Evolutionary conservation across 1,139 yeast genomes (phyloP), one percentile per base, ranked within the genome.

Genomic region (Hansenula lynferdii): DNA sequence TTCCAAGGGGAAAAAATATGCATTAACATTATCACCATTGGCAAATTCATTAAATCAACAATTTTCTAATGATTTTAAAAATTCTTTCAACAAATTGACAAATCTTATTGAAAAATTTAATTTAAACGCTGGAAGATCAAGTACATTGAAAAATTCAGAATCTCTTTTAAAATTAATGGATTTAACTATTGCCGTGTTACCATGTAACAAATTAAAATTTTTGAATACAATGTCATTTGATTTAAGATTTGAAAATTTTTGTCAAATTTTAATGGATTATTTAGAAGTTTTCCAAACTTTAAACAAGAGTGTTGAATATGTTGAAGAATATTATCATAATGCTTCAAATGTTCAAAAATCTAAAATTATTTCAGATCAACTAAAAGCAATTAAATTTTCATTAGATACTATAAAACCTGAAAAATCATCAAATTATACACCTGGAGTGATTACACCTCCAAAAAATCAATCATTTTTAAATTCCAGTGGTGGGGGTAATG

Each of bases 1-100:
- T 5, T 36, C 51, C 0, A 40, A 35, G 6, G 50, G 42, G 0
- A 44, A 43, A 24, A 53, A 47, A 8, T 68, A 70, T 42, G 60
- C 80, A 14, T 56, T 78, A 27, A 64, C 76, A 2, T 61, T 80
- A 28, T 73, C 81, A 16, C 90, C 89, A 0, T 57, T 81, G 38
- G 80, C 86, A 0, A 75, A 74, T 47, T 70, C 81, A 0, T 61
- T 81, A n/a, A 74, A 67, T 48, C 56, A 75, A 32, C 85, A 79
- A 50, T 66, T 70, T 21, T 49, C 62, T 4, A 56, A 45, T 12
- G 48, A 44, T 27, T 56, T 58, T 25, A 49, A 49, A 21, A 39
- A 43, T 12, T 51, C 61, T 9, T 51, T 58, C 45, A 37, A 35
- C 10, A 45, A 52, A 16, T 43, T 63, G 14, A 49, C 53, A 26